Evolutionary conservation across 2,329 filamentous ascomycete species (phyloP).

Genomic region (Hypocreales sp.): DNA sequence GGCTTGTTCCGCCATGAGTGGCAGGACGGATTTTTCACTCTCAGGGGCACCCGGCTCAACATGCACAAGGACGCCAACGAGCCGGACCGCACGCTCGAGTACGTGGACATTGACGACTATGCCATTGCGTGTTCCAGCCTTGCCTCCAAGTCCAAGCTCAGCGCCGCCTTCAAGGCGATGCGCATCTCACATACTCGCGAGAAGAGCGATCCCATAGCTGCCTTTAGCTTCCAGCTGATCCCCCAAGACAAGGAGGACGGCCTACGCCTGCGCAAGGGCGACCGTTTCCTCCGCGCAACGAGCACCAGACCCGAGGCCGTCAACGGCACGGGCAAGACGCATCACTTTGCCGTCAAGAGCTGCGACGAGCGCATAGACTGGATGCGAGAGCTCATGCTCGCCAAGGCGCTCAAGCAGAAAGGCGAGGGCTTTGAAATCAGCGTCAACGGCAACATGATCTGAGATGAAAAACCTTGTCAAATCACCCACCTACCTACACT

Average conservation of each 20-base stretch:
- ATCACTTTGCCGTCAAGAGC: slow-evolving; percentile 82
- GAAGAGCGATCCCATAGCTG: slow-evolving; percentile 43
- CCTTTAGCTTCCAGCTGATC: slow-evolving; percentile 76
- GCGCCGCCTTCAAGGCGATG: slow-evolving; percentile 73
- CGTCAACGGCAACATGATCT: slow-evolving; percentile 64
- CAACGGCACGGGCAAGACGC: slow-evolving; percentile 62
- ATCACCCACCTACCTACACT: too few species aligned
- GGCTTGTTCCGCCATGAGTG: slow-evolving; percentile 83
- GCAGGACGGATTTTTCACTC: slow-evolving; percentile 82
- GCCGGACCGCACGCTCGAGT: slow-evolving; percentile 49
- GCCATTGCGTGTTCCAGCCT: slow-evolving; percentile 71
- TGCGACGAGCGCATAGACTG: slow-evolving; percentile 90
- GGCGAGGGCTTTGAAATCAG: slow-evolving; percentile 69
- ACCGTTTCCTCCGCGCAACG: slow-evolving; percentile 26
- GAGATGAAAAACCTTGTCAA: too few species aligned
- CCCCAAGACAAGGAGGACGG: slow-evolving; percentile 44
- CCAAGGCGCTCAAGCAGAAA: slow-evolving; percentile 75
- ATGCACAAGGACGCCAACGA: slow-evolving; percentile 52
- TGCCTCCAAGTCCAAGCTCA: slow-evolving; percentile 64
- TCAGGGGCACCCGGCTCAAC: slow-evolving; percentile 58
- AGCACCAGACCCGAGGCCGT: slow-evolving; percentile 25
- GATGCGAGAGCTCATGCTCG: slow-evolving; percentile 89
- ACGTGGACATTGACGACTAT: slow-evolving; percentile 80
- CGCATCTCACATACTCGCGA: slow-evolving; percentile 39
- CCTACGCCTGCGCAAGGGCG: slow-evolving; percentile 35